phyloP scores from a whole-genome alignment of 31 red algal genomes.

The Asparagopsis taxiformis region DNA sequence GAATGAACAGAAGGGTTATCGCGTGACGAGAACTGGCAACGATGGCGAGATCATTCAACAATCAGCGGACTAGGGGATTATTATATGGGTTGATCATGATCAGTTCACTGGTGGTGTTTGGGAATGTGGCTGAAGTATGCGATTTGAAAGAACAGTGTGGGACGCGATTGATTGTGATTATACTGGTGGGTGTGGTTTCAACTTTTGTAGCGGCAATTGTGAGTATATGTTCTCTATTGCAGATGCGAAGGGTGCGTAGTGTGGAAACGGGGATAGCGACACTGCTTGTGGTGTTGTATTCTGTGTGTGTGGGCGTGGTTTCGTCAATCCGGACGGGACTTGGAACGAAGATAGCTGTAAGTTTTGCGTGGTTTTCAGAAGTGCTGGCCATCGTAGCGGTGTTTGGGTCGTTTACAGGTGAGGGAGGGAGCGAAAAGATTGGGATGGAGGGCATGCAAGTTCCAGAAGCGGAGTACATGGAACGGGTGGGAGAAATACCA shows the following conservation, averaged over 20 bases:
- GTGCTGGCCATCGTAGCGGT: slow-evolving; percentile 18
- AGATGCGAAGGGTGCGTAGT: slow-evolving; percentile 3
- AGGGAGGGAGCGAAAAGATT: slow-evolving; percentile 1
- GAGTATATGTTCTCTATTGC: slow-evolving; percentile 11
- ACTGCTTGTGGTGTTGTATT: slow-evolving; percentile 34
- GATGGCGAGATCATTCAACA: too few species aligned
- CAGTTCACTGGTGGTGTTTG: slow-evolving; percentile 54
- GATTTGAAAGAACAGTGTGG: slow-evolving; percentile 24
- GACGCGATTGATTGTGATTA: slow-evolving; percentile 26
- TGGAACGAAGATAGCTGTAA: slow-evolving; percentile 57
- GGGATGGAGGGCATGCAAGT: not conserved
- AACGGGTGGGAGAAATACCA: not conserved
- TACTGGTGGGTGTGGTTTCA: slow-evolving; percentile 32
- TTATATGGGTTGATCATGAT: slow-evolving; percentile 42
- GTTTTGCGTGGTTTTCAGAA: slow-evolving; percentile 50
- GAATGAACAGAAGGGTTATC: too few species aligned
- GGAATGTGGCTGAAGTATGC: slow-evolving; percentile 63
- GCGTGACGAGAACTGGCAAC: too few species aligned
- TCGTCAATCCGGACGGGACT: slow-evolving; percentile 58
- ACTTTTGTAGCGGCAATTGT: slow-evolving; percentile 22
- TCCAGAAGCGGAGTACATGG: not conserved
- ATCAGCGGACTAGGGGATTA: slow-evolving; percentile 21
- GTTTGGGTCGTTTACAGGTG: slow-evolving; percentile 31
- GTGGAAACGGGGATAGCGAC: slow-evolving; percentile 19
- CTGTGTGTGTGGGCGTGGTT: slow-evolving; percentile 41